Base-by-base conservation (phyloP, 441 rosid species). In the Omphalea diandra region DNA sequence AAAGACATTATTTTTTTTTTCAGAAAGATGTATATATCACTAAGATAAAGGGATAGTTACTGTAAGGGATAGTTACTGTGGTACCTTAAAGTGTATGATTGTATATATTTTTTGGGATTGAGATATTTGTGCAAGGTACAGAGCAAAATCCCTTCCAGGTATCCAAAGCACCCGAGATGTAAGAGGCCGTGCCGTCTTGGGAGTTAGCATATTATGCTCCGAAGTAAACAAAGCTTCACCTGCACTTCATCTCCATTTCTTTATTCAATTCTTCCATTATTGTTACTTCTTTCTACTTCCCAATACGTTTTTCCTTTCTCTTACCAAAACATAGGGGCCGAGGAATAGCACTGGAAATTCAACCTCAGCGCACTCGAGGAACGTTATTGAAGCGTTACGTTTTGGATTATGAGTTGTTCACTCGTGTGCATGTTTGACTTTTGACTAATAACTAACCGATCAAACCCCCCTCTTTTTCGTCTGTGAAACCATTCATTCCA, bases 151-250 rank as follows among this genome's bases (percentile, higher is more conserved):
- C 75, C 33, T 7, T 69, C 59, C 79, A 74, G 77, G n/a, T 26
- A 68, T 77, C 77, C 10, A 14, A 10, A 55, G 5, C n/a, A n/a
- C 79, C 82, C 86, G 24, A 72, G 66, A 54, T 79, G 77, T 79
- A 71, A 80, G 88, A 78, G 68, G 86, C 79, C 91, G 89, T 87
- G 89, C 90, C 87, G 90, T 88, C 81, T 46, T 75, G 88, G 90
- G 74, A 78, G 82, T 78, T 76, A n/a, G n/a, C n/a, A 36, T 53
- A 43, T 58, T 38, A 70, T 62, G 43, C 54, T n/a, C 7, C n/a
- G 57, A 64, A 36, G 65, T 71, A 57, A 66, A 62, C 63, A 67
- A 79, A 69, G 61, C 93, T 85, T 84, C 44, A 9, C 60, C 81
- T 68, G 62, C 78, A 84, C 84, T 81, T 77, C 86, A 77, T 55